Evolutionary conservation across 371 early-diverging fungal species (phyloP).

Genomic region (Lichtheimia ornata): DNA sequence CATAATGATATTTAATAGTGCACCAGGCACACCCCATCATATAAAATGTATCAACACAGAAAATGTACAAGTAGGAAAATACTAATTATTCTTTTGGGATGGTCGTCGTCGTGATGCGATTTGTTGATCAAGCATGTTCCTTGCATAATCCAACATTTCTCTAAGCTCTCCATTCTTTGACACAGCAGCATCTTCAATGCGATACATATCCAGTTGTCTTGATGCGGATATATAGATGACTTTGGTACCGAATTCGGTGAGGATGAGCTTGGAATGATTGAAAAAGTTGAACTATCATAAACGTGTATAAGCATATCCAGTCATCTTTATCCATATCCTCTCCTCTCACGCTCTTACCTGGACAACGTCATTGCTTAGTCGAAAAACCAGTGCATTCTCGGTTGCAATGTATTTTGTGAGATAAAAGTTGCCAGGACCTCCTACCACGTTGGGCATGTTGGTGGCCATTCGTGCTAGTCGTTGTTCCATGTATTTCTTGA

Average conservation of each 20-base stretch:
- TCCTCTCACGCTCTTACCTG: too few relatives aligned
- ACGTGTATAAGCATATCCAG: background rate
- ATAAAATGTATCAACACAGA: too few relatives aligned
- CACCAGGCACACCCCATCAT: too few relatives aligned
- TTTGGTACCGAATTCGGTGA: slow-evolving; percentile 53
- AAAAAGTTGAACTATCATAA: slow-evolving; percentile 66
- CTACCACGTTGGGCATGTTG: slow-evolving; percentile 19
- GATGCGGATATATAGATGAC: slow-evolving; percentile 50
- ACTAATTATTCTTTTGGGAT: too few relatives aligned
- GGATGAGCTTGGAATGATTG: slow-evolving; percentile 73
- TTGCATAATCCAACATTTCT: slow-evolving; percentile 1
- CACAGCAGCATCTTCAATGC: slow-evolving; percentile 12
- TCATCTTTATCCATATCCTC: background rate
- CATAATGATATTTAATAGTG: too few relatives aligned
- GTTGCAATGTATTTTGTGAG: slow-evolving; percentile 70
- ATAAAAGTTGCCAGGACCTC: slow-evolving; percentile 42
- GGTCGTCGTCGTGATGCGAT: background rate
- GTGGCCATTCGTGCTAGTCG: slow-evolving; percentile 44
- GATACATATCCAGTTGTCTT: slow-evolving; percentile 12
- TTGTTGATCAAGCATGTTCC: slow-evolving; percentile 8
- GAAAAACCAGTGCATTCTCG: slow-evolving; percentile 70
- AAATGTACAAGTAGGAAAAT: too few relatives aligned
- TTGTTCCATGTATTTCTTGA: slow-evolving; percentile 67
- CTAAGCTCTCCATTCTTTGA: slow-evolving; percentile 4
- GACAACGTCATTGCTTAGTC: slow-evolving; percentile 68